A percentile compares a stretch with the other conserved stretches of the same genome.
Evolutionary conservation across 225 moss, liverwort and hornwort genomes (phyloP).

Genomic region (Physcomitrium patens): DNA sequence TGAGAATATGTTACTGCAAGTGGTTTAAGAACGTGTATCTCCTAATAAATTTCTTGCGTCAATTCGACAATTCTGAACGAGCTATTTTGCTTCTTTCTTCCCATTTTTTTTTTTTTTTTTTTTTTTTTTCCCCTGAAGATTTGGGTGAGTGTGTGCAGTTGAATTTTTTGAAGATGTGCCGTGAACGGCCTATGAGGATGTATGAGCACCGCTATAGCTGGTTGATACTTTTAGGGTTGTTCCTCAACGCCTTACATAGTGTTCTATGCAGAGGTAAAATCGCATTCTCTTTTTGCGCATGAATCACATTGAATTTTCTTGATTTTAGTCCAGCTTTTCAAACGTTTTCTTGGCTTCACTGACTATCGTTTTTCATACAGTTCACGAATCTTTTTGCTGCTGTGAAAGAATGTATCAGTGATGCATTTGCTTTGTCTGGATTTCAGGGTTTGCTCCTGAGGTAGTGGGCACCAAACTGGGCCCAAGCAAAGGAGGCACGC

Average conservation of each 20-base stretch:
- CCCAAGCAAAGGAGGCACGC: constrained; percentile 47
- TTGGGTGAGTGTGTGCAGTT: constrained; percentile 17
- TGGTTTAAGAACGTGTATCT: constrained; percentile 12
- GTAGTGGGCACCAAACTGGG: constrained; percentile 39
- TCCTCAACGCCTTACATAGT: constrained; percentile 25
- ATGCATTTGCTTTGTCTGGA: constrained; percentile 9
- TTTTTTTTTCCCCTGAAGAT: neutral
- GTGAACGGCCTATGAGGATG: constrained; percentile 23
- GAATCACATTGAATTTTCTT: neutral
- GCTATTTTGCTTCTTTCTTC: neutral
- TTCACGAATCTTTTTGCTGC: neutral
- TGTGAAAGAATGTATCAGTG: neutral
- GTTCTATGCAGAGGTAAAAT: constrained; percentile 34
- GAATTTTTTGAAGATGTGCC: constrained; percentile 35
- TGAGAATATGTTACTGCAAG: constrained; percentile 12
- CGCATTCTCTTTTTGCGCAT: neutral
- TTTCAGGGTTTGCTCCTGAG: constrained; percentile 27
- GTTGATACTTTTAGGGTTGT: constrained; percentile 31
- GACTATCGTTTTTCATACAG: neutral
- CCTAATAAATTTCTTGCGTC: neutral
- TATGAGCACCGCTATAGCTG: constrained; percentile 12
- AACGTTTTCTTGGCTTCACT: neutral
- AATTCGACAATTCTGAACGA: constrained; percentile 1
- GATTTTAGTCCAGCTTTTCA: constrained; percentile 1
- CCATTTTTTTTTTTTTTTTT: no score